Evolutionary conservation across 768 basidiomycete species (phyloP).

Genomic region (Cystofilobasidium capitatum): DNA sequence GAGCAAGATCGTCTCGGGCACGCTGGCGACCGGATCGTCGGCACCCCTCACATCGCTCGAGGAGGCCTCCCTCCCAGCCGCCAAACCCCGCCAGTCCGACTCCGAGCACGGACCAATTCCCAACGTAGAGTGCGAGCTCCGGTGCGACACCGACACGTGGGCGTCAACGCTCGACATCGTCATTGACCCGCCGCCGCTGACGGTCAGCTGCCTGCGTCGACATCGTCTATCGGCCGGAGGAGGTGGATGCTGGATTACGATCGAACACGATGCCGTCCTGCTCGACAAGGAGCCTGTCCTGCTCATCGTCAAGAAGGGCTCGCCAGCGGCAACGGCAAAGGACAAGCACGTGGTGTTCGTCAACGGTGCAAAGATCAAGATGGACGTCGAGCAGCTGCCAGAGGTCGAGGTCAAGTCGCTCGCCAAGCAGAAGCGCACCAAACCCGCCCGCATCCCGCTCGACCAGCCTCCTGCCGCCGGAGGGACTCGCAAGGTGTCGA

Average conservation of each 20-base stretch:
- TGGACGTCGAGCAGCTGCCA: slow-evolving; percentile 80
- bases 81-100: slow-evolving; percentile 5
- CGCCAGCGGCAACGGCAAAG: slow-evolving; percentile 47
- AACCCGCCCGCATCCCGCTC: slow-evolving; percentile 74
- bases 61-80: slow-evolving; percentile 2
- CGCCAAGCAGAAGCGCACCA: slow-evolving; percentile 72
- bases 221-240: slow-evolving; percentile 78
- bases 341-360: slow-evolving; percentile 78
- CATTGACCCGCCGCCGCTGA: slow-evolving; percentile 81
- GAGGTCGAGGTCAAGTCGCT: slow-evolving; percentile 77
- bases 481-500: slow-evolving; percentile 47
- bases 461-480: slow-evolving; percentile 75
- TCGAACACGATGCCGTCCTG: slow-evolving; percentile 76
- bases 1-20: slow-evolving; percentile 17
- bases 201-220: slow-evolving; percentile 69
- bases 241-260: slow-evolving; percentile 86
- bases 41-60: slow-evolving; percentile 5
- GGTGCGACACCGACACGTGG: slow-evolving; percentile 89
- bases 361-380: slow-evolving; percentile 71
- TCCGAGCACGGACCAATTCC: slow-evolving; percentile 18
- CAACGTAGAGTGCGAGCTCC: slow-evolving; percentile 68
- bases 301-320: slow-evolving; percentile 63
- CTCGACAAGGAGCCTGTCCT: slow-evolving; percentile 65
- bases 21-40: not conserved
- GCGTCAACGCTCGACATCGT: slow-evolving; percentile 71